These are phyloP conservation scores for Rhizopogon sp. DNA, from an alignment of 768 basidiomycete species.

Conservation along the genomic window DNA sequence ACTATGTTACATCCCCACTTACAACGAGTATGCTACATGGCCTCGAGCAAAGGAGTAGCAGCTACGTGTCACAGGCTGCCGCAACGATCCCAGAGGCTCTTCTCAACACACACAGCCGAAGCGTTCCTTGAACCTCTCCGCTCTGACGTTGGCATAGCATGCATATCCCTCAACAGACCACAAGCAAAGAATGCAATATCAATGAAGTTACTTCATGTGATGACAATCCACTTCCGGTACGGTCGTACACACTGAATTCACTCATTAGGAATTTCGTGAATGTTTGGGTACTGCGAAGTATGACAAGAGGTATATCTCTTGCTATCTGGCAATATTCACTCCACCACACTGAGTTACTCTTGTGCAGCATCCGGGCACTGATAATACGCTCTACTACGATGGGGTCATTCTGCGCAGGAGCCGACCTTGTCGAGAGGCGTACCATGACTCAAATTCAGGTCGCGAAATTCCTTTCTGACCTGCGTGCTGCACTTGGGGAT, in stretches of 20 bases:
- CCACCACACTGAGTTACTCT: not conserved
- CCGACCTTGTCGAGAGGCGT: conserved; percentile 83
- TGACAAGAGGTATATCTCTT: conserved; percentile 51
- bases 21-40: not conserved
- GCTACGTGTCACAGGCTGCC: not conserved
- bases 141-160: conserved; percentile 61
- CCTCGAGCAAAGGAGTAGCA: no score
- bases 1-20: not conserved
- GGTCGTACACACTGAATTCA: conserved; percentile 5
- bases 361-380: conserved; percentile 63
- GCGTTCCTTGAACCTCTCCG: conserved; percentile 46
- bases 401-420: conserved; percentile 89
- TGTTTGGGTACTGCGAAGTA: conserved; percentile 62
- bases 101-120: conserved; percentile 23
- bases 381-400: conserved; percentile 75
- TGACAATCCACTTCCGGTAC: not conserved
- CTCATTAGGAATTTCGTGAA: conserved; percentile 60
- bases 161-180: conserved; percentile 76
- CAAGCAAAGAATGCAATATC: conserved; percentile 88
- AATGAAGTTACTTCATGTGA: conserved; percentile 60
- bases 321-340: not conserved
- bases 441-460: conserved; percentile 76
- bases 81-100: conserved; percentile 5
- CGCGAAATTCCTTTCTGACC: conserved; percentile 67
- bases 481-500: conserved; percentile 64